Conservation (phyloP, 169 alveolate genomes). For the Eimeria tenella region DNA sequence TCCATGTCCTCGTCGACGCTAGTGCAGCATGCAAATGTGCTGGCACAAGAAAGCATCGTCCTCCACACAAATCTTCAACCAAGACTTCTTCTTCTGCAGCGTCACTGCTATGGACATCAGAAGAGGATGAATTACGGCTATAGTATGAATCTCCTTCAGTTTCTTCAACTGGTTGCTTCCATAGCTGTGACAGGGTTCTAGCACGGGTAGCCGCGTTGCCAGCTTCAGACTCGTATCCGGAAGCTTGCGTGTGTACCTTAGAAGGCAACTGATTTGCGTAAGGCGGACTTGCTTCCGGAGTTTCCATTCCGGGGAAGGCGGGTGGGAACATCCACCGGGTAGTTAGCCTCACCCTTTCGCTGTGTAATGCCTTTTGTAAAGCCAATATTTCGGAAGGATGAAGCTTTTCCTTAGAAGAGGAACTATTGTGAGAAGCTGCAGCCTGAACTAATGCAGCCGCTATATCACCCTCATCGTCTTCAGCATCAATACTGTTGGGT, state of each 20-base stretch:
- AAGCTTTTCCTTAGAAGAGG: neutral
- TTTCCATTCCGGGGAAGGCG: neutral
- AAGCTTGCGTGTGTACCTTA: neutral
- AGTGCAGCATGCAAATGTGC: slow-evolving; percentile 14
- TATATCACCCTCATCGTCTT: slow-evolving; percentile 39
- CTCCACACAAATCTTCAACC: slow-evolving; percentile 58
- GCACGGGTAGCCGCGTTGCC: neutral
- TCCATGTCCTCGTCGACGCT: slow-evolving; percentile 5
- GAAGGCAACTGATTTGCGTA: neutral
- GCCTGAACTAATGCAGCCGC: slow-evolving; percentile 46
- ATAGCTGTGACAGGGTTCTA: neutral
- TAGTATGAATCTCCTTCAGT: neutral
- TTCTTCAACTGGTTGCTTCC: neutral
- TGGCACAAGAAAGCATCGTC: slow-evolving; percentile 43
- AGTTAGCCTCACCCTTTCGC: slow-evolving; percentile 63
- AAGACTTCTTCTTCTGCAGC: slow-evolving; percentile 60
- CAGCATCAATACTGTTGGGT: neutral
- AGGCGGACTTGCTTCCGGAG: neutral
- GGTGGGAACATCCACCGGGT: slow-evolving; percentile 65
- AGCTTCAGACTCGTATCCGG: neutral
- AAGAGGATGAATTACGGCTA: neutral
- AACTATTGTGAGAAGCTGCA: neutral
- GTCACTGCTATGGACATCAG: neutral
- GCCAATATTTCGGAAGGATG: neutral
- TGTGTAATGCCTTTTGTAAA: neutral